Percentiles rank a stretch among this genome's conserved stretches.
Evolutionary conservation across 2,329 filamentous ascomycete species (phyloP).

Genomic region (Bretziella fagacearum): DNA sequence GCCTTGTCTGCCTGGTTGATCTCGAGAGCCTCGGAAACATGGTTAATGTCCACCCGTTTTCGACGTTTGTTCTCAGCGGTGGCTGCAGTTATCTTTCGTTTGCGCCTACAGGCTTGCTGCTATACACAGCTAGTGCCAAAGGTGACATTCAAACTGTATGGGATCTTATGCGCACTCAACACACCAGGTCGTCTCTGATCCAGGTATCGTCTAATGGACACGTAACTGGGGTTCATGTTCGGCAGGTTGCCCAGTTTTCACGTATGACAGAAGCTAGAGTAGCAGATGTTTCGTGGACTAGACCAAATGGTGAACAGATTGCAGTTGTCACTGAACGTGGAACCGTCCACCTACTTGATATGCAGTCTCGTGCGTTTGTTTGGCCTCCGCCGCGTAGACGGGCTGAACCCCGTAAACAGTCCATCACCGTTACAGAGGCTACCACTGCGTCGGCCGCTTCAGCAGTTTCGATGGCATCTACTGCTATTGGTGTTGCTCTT

Average conservation of each 20-base stretch:
- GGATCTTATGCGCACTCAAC: slow-evolving; percentile 54
- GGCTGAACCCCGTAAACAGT: slow-evolving; percentile 25
- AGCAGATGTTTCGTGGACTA: slow-evolving; percentile 76
- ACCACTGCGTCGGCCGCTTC: slow-evolving; percentile 34
- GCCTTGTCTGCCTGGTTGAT: slow-evolving; percentile 60
- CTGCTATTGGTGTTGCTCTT: slow-evolving; percentile 51
- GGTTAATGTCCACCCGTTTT: slow-evolving; percentile 41
- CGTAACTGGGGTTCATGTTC: slow-evolving; percentile 41
- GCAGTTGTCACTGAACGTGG: slow-evolving; percentile 86
- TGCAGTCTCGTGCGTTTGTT: slow-evolving; percentile 65
- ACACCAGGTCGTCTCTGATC: slow-evolving; percentile 43
- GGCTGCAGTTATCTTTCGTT: slow-evolving; percentile 73
- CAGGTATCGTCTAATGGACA: slow-evolving; percentile 31
- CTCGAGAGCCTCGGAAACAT: slow-evolving; percentile 40
- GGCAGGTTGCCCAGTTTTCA: slow-evolving; percentile 75
- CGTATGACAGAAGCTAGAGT: slow-evolving; percentile 84
- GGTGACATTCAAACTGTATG: slow-evolving; percentile 72
- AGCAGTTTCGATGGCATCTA: slow-evolving; percentile 53
- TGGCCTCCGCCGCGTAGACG: slow-evolving; percentile 62
- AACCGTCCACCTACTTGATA: slow-evolving; percentile 84
- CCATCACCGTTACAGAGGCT: slow-evolving; percentile 28
- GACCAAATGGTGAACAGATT: slow-evolving; percentile 61
- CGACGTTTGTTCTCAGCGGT: slow-evolving; percentile 53
- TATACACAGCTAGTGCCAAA: slow-evolving; percentile 67
- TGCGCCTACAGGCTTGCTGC: slow-evolving; percentile 51